phyloP scores from a whole-genome alignment of 257 asterid species.

The Penstemon newberryi region DNA sequence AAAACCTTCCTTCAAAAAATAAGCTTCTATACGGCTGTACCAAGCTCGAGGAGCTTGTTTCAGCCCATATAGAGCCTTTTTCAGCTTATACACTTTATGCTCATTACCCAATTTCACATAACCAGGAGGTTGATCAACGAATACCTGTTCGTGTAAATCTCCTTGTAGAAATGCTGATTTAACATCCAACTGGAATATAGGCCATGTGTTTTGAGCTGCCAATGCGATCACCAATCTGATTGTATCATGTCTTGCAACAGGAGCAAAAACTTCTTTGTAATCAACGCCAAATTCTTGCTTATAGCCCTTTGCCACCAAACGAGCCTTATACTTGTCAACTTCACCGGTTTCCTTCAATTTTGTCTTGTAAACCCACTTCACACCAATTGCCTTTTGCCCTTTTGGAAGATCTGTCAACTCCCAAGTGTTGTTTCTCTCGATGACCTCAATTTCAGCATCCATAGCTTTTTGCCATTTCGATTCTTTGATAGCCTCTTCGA shows the following conservation, averaged over 20 bases:
- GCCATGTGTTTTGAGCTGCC: background rate
- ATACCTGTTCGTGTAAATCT: background rate
- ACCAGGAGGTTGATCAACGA: background rate
- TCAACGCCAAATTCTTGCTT: background rate
- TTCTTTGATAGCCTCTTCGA: background rate
- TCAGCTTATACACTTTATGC: background rate
- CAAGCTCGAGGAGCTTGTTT: background rate
- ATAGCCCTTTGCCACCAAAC: conserved; percentile 1
- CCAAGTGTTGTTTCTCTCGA: background rate
- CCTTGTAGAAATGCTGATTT: background rate
- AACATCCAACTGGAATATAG: background rate
- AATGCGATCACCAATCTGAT: background rate
- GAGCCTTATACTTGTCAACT: background rate
- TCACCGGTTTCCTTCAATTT: background rate
- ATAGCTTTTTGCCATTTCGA: background rate
- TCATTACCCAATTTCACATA: background rate
- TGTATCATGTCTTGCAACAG: background rate
- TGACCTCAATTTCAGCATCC: background rate
- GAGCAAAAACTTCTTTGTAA: background rate
- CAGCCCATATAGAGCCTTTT: background rate
- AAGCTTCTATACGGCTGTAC: conserved; percentile 6
- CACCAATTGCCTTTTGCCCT: background rate
- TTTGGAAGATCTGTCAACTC: background rate
- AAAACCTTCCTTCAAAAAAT: background rate
- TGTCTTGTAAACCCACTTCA: background rate